phyloP scores from a whole-genome alignment of 106 monocot genomes.

The Dendrobium nobile region DNA sequence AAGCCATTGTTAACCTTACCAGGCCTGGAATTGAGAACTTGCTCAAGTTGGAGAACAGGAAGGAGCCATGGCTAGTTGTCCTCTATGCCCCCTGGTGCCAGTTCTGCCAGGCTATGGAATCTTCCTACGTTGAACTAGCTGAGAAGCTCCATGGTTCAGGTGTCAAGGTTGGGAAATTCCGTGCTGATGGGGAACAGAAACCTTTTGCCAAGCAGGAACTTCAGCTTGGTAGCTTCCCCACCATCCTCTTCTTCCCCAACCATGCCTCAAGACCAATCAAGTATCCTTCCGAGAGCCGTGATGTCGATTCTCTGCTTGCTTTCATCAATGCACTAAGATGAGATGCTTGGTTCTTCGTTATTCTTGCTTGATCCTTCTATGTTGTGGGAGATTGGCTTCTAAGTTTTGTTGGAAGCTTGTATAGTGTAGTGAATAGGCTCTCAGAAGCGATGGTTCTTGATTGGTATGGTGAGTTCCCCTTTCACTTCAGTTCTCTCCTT shows the following conservation, averaged over 20 bases:
- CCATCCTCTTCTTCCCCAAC: slow-evolving; percentile 88
- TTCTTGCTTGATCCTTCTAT: background rate
- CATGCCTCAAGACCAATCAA: slow-evolving; percentile 60
- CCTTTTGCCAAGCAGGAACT: slow-evolving; percentile 73
- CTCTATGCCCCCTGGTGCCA: slow-evolving; percentile 94
- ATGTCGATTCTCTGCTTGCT: slow-evolving; percentile 66
- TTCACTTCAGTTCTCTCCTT: slow-evolving; percentile 5
- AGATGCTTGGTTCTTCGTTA: slow-evolving; percentile 6
- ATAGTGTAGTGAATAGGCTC: background rate
- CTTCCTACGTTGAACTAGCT: slow-evolving; percentile 67
- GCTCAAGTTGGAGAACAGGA: slow-evolving; percentile 53
- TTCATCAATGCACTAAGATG: slow-evolving; percentile 80
- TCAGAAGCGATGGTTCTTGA: background rate
- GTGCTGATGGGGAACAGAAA: slow-evolving; percentile 81
- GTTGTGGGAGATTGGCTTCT: background rate
- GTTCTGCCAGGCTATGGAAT: slow-evolving; percentile 94
- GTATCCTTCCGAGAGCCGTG: slow-evolving; percentile 85
- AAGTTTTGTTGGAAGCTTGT: background rate
- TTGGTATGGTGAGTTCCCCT: background rate
- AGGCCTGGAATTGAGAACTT: slow-evolving; percentile 81
- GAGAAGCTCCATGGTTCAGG: slow-evolving; percentile 57
- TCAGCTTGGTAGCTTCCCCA: slow-evolving; percentile 84
- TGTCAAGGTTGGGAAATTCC: slow-evolving; percentile 74
- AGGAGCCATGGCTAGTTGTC: slow-evolving; percentile 86
- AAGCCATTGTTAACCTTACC: slow-evolving; percentile 52